Conservation (phyloP, 306 rosid species). For the Dalbergia oliveri region DNA sequence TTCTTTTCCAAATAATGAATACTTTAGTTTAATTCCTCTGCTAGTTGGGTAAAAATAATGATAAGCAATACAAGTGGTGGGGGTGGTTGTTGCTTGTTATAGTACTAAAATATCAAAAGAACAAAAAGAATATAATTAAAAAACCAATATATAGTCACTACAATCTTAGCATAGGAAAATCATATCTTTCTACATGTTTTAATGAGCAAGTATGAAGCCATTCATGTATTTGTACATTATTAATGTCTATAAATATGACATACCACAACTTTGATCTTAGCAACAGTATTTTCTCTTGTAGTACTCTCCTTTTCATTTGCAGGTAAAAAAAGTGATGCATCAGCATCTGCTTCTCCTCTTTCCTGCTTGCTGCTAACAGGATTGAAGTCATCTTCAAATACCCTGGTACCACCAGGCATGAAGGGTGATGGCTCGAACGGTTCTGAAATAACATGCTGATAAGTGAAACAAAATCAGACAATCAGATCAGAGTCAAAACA, state of each 20-base stretch:
- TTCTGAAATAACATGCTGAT: slow-evolving; percentile 88
- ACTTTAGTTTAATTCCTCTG: slow-evolving; percentile 14
- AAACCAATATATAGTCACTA: neutral
- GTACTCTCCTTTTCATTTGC: slow-evolving; percentile 69
- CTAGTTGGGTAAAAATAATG: neutral
- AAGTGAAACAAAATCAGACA: slow-evolving; percentile 45
- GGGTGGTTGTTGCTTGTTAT: neutral
- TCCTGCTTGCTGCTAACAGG: slow-evolving; percentile 64
- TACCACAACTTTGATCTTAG: slow-evolving; percentile 99
- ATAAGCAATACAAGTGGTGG: slow-evolving; percentile 3
- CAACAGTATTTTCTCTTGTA: slow-evolving; percentile 83
- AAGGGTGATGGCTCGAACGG: slow-evolving; percentile 94
- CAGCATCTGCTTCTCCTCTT: slow-evolving; percentile 65
- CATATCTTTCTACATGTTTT: slow-evolving; percentile 15
- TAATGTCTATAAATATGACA: slow-evolving; percentile 41
- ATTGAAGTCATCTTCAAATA: slow-evolving; percentile 71
- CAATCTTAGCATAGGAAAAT: slow-evolving; percentile 20
- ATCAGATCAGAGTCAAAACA: slow-evolving; percentile 42
- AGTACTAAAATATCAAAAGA: slow-evolving; percentile 15
- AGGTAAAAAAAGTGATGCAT: slow-evolving; percentile 59
- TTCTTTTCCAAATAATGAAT: slow-evolving; percentile 28
- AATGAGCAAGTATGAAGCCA: slow-evolving; percentile 20
- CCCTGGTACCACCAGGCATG: slow-evolving; percentile 74
- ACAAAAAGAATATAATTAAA: neutral
- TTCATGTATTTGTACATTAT: slow-evolving; percentile 18